Conservation (phyloP, 2,329 filamentous ascomycete species). For the Beauveria sp. region DNA sequence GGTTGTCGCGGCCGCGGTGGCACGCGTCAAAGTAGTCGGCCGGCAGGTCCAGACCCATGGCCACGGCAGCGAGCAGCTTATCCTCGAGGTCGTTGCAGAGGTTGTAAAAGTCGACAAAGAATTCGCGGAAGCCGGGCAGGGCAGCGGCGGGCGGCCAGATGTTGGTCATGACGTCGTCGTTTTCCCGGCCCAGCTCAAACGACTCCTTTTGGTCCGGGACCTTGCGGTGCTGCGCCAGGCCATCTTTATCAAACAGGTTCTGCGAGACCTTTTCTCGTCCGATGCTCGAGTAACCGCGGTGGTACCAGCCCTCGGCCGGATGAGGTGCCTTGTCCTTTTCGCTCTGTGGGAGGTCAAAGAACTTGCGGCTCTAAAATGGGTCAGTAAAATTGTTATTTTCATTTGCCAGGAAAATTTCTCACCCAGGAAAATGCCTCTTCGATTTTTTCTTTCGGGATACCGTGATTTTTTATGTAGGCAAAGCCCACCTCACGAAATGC, state of each 20-base stretch:
- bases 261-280: constrained; percentile 27
- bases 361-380: constrained; percentile 17
- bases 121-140: constrained; percentile 18
- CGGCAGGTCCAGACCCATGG: constrained; percentile 62
- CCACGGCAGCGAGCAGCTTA: constrained; percentile 69
- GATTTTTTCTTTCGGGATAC: constrained; percentile 25
- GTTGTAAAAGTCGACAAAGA: constrained; percentile 52
- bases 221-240: constrained; percentile 13
- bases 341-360: constrained; percentile 25
- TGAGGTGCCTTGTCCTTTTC: constrained; percentile 26
- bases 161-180: constrained; percentile 22
- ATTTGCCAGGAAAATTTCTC: background rate
- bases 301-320: constrained; percentile 26
- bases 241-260: constrained; percentile 21
- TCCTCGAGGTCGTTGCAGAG: constrained; percentile 64
- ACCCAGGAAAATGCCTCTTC: constrained; percentile 31
- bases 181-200: constrained; percentile 30
- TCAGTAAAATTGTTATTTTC: background rate
- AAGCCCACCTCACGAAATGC: constrained; percentile 27
- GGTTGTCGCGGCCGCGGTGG: constrained; percentile 50
- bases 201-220: constrained; percentile 30
- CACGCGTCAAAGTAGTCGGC: constrained; percentile 60
- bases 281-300: constrained; percentile 29
- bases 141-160: constrained; percentile 21
- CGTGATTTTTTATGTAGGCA: constrained; percentile 27